A percentile compares a stretch with the other conserved stretches of the same genome.
Conservation (phyloP, 2,329 filamentous ascomycete genomes). For the Neospermospora avenae region DNA sequence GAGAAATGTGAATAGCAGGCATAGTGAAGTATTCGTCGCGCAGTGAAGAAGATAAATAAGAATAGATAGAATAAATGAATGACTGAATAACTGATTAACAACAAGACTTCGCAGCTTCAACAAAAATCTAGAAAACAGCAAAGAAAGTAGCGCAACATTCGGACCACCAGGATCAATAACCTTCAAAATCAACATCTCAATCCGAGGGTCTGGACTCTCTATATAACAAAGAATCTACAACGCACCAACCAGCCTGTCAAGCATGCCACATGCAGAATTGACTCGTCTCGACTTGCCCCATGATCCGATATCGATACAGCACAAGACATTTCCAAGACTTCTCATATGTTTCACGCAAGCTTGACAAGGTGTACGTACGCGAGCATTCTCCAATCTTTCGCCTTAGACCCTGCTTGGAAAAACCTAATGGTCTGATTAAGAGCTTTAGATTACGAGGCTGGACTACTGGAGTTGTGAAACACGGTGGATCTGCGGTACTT, state of each 20-base stretch:
- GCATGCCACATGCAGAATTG: too few relatives aligned
- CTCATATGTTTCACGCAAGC: neutral
- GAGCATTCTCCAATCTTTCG: neutral
- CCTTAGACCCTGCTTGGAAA: neutral
- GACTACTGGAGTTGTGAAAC: neutral
- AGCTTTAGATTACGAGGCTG: neutral
- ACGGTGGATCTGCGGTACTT: neutral
- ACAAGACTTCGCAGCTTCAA: neutral
- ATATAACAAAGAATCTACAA: neutral
- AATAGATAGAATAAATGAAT: neutral
- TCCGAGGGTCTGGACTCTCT: neutral
- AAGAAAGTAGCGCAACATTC: neutral
- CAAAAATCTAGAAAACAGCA: neutral
- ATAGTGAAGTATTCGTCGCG: neutral
- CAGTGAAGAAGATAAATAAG: neutral
- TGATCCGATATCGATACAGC: neutral
- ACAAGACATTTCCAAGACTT: neutral
- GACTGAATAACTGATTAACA: neutral
- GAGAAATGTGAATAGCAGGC: neutral
- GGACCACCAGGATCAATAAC: constrained; percentile 5
- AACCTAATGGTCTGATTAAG: neutral
- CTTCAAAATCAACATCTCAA: neutral
- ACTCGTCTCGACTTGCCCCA: neutral
- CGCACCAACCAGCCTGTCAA: too few relatives aligned
- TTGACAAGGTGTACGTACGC: neutral